phyloP scores from a whole-genome alignment of 495 filamentous ascomycete species.

The Barbatosphaeria neglecta region DNA sequence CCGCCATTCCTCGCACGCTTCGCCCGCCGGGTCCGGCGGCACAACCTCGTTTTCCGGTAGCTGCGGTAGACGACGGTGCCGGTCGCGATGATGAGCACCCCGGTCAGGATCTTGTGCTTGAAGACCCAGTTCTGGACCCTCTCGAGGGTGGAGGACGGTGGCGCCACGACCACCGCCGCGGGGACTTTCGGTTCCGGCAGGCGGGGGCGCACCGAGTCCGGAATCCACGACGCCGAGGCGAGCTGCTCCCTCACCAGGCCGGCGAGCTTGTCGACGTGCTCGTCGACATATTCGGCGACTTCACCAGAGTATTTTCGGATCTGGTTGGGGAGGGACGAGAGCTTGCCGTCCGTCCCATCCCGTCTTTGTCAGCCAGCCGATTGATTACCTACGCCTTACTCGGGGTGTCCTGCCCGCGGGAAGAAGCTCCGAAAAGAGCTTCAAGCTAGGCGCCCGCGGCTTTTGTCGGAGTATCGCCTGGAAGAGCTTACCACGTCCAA shows the following conservation, averaged over 20 bases:
- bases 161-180: constrained; percentile 20
- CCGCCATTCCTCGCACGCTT: constrained; percentile 71
- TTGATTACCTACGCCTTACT: no score
- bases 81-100: constrained; percentile 53
- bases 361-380: no score
- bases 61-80: constrained; percentile 57
- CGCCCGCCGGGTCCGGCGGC: constrained; percentile 60
- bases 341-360: constrained; percentile 34
- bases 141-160: constrained; percentile 24
- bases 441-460: background rate
- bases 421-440: no score
- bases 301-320: constrained; percentile 51
- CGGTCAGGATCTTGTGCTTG: constrained; percentile 56
- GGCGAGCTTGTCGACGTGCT: constrained; percentile 60
- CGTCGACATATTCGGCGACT: constrained; percentile 67
- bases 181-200: constrained; percentile 35
- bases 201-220: constrained; percentile 51
- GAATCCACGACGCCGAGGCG: constrained; percentile 55
- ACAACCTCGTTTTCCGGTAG: constrained; percentile 46
- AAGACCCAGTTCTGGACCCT: constrained; percentile 47
- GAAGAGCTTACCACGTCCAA: constrained; percentile 43
- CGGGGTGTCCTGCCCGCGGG: no score
- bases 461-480: background rate
- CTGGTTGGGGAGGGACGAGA: constrained; percentile 60
- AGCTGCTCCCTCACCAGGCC: constrained; percentile 49